Evolutionary conservation across 1,284 basidiomycete genomes (phyloP), one percentile per base, ranked within the genome.

Genomic region (Rhodotorula sp.): DNA sequence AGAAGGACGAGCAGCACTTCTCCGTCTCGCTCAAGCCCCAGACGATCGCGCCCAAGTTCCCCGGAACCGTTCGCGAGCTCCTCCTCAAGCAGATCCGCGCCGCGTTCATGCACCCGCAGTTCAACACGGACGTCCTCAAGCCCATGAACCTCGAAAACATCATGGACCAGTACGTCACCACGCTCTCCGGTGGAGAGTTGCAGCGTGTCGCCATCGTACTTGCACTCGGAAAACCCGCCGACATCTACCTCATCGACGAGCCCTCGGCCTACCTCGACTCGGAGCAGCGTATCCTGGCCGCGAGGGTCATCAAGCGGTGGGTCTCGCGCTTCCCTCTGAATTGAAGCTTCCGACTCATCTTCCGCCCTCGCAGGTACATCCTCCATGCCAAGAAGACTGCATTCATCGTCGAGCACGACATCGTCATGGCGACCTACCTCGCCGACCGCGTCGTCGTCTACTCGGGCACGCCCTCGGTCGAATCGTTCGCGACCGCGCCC

Each of bases 381-480:
- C 87, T 98, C 57, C 89, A 93, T 76, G 87, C 92, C 22, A 95
- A 96, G 85, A 93, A 94, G 83, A 96, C 94, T 1, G 94, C 94
- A 0, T 96, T 98, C 80, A 86, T 97, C 76, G 95, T 96, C 78
- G 94, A 96, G 85, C 94, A 96, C 87, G 94, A 97, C 83, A 96
- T 96, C 81, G 92, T 94, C 83, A 65, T 69, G 73, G 92, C 94
- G 7, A 95, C 94, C 5, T 97, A 97, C 80, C 89, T 97, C 67
- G 93, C 94, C 59, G 94, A 97, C 80, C 90, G 94, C 70, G 94
- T 98, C 77, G 95, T 98, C 74, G 92, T 97, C 34, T 76, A 70
- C 67, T 60, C 62, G 30, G 71, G 66, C 48, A 47, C 50, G 24
- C 66, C 67, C 30, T 68, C 69, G 37, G 55, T 71, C 64, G 66